Evolutionary conservation across 495 filamentous ascomycete genomes (phyloP).

Genomic region (Staphylotrichum tortipilum): DNA sequence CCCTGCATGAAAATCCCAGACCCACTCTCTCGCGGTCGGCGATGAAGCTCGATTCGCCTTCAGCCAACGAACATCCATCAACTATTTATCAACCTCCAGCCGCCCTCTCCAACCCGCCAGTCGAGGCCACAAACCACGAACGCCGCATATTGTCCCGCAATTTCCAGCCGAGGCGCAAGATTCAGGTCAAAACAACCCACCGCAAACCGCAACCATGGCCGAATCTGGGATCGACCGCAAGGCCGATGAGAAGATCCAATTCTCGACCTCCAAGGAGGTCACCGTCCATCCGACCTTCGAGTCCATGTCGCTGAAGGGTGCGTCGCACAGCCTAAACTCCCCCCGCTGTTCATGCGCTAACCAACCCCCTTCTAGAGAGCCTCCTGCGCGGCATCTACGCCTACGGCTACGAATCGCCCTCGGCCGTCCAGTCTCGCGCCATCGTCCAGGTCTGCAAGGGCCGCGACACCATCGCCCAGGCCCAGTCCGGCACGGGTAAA

Average conservation of each 20-base stretch:
- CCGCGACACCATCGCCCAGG: constrained; percentile 95
- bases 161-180: not conserved
- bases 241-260: constrained; percentile 94
- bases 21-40: not conserved
- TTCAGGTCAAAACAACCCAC: not conserved
- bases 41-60: constrained; percentile 6
- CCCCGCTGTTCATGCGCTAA: not conserved
- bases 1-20: not conserved
- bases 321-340: not conserved
- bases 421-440: constrained; percentile 91
- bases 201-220: constrained; percentile 56
- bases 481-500: constrained; percentile 99
- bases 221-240: constrained; percentile 79
- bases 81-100: no score
- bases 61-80: no score
- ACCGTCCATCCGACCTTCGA: constrained; percentile 61
- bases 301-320: constrained; percentile 60
- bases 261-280: constrained; percentile 95
- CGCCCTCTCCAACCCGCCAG: no score
- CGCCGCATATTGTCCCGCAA: no score
- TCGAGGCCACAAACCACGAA: not conserved
- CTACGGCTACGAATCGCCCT: constrained; percentile 96
- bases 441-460: constrained; percentile 99
- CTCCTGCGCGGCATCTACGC: constrained; percentile 96
- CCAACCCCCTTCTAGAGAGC: constrained; percentile 48